Evolutionary conservation across 1,284 basidiomycete species (phyloP).

Genomic region (Phellopilus nigrolimitatus): DNA sequence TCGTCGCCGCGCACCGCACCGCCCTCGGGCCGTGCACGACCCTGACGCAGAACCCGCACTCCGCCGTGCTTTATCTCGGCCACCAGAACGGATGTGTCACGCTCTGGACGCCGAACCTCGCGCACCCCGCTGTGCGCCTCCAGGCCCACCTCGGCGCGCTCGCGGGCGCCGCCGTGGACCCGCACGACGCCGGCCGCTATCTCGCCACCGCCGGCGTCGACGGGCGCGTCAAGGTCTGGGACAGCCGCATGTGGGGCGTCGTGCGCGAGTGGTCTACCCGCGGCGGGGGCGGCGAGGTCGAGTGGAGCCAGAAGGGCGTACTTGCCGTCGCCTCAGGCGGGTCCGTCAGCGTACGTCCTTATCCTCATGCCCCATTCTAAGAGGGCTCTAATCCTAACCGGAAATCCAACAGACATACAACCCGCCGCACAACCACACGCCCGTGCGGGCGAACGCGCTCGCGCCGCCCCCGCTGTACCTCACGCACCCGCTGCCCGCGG

Average conservation of each 20-base stretch:
- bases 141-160: conserved; percentile 91
- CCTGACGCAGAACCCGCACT: conserved; percentile 90
- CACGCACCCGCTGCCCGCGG: conserved; percentile 75
- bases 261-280: conserved; percentile 68
- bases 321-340: conserved; percentile 81
- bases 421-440: conserved; percentile 58
- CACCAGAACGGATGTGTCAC: conserved; percentile 92
- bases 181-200: conserved; percentile 79
- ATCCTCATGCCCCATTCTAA: background rate
- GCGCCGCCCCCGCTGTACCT: conserved; percentile 78
- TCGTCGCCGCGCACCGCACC: conserved; percentile 88
- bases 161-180: conserved; percentile 77
- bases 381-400: background rate
- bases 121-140: conserved; percentile 87
- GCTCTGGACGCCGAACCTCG: conserved; percentile 93
- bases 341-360: conserved; percentile 66
- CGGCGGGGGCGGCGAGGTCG: conserved; percentile 56
- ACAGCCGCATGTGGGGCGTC: conserved; percentile 91
- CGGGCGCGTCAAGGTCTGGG: conserved; percentile 92
- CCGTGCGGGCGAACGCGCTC: conserved; percentile 37
- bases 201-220: conserved; percentile 90
- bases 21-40: conserved; percentile 82
- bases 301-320: conserved; percentile 80
- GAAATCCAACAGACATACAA: conserved; percentile 53
- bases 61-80: conserved; percentile 90